A percentile compares a stretch with the other conserved stretches of the same genome.
phyloP scores from a whole-genome alignment of 768 basidiomycete species.

The Psilocybe azurescens region DNA sequence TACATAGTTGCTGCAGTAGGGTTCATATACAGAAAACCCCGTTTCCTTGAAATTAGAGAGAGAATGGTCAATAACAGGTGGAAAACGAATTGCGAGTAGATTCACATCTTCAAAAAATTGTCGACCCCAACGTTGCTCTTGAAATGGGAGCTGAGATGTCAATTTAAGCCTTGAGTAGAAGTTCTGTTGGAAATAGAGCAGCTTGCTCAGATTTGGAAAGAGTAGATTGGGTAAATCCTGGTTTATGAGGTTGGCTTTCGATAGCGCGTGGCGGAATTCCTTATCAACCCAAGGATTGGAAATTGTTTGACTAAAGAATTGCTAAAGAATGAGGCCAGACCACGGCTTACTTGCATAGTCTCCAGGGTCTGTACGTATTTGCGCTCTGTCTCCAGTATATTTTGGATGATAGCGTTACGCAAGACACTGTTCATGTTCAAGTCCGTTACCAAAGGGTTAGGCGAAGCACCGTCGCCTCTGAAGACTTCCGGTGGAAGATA shows the following conservation, averaged over 20 bases:
- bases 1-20: not conserved
- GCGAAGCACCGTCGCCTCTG: not conserved
- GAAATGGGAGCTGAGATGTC: not conserved
- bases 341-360: not conserved
- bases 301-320: no score
- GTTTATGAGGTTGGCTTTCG: not conserved
- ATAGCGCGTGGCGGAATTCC: not conserved
- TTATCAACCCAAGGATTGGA: no score
- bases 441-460: not conserved
- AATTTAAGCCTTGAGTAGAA: not conserved
- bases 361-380: constrained; percentile 3
- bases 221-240: not conserved
- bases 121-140: not conserved
- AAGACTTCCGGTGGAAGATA: not conserved
- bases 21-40: not conserved
- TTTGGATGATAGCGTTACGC: not conserved
- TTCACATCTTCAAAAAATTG: not conserved
- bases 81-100: not conserved
- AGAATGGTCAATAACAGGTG: not conserved
- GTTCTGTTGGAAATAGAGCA: not conserved
- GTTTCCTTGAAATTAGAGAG: not conserved
- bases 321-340: not conserved
- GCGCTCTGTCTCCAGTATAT: constrained; percentile 3
- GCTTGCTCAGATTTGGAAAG: not conserved
- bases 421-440: not conserved